phyloP scores from a whole-genome alignment of 2,329 filamentous ascomycete species.

The Penicillium psychrosexuale region DNA sequence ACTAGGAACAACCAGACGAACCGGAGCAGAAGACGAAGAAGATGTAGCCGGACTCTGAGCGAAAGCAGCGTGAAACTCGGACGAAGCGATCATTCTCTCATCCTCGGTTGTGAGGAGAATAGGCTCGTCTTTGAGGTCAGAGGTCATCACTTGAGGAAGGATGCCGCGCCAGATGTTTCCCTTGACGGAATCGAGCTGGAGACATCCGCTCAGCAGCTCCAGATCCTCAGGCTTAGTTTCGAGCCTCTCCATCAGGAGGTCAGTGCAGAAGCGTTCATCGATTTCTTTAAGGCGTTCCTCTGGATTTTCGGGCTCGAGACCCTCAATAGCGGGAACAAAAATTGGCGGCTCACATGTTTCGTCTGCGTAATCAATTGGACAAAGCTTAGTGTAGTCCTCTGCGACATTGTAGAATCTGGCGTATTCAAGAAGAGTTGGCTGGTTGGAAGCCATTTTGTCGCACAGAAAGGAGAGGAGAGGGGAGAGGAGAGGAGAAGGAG shows the following conservation, averaged over 20 bases:
- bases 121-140: not conserved
- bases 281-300: slow-evolving; percentile 1
- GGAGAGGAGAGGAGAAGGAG: too few relatives aligned
- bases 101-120: not conserved
- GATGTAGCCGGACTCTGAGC: not conserved
- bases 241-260: not conserved
- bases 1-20: not conserved
- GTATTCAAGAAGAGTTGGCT: not conserved
- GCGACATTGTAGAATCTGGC: not conserved
- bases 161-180: slow-evolving; percentile 4
- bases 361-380: not conserved
- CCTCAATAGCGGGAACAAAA: not conserved
- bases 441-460: not conserved
- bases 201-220: not conserved
- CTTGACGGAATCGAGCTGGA: not conserved
- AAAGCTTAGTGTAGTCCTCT: not conserved
- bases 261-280: not conserved
- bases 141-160: not conserved
- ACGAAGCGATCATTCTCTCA: not conserved
- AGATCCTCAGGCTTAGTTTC: not conserved
- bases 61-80: not conserved
- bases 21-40: not conserved
- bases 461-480: too few relatives aligned
- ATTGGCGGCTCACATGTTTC: not conserved
- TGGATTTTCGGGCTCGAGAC: not conserved